Conservation (phyloP, 2,329 filamentous ascomycete species). For the Aspergillus melleus region DNA sequence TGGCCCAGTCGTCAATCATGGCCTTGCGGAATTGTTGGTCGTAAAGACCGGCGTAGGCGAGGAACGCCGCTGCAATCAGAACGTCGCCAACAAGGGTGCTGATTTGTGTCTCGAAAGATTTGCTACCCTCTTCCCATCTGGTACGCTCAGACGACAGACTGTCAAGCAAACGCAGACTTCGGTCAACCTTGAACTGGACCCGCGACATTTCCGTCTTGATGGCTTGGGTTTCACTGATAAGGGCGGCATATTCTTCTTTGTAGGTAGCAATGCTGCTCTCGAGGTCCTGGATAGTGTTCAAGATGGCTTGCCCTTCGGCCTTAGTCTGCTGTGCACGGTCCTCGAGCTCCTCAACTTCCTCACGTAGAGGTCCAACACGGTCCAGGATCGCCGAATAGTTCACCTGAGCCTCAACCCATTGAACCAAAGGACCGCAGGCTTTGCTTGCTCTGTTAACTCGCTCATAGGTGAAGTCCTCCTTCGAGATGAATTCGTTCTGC, state of each 20-base stretch:
- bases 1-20: slow-evolving; percentile 97
- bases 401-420: slow-evolving; percentile 96
- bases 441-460: slow-evolving; percentile 95
- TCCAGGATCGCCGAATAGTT: slow-evolving; percentile 97
- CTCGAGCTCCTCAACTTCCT: slow-evolving; percentile 84
- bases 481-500: slow-evolving; percentile 87
- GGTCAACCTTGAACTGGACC: slow-evolving; percentile 96
- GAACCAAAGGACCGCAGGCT: slow-evolving; percentile 92
- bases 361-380: slow-evolving; percentile 84
- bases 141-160: slow-evolving; percentile 90
- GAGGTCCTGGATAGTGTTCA: slow-evolving; percentile 79
- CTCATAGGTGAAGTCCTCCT: slow-evolving; percentile 94
- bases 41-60: slow-evolving; percentile 95
- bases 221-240: slow-evolving; percentile 95
- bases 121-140: slow-evolving; percentile 96
- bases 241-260: slow-evolving; percentile 91
- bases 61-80: slow-evolving; percentile 91
- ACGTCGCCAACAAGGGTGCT: slow-evolving; percentile 95
- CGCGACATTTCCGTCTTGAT: slow-evolving; percentile 97
- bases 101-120: slow-evolving; percentile 97
- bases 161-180: slow-evolving; percentile 90
- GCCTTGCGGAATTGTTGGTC: slow-evolving; percentile 97
- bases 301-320: slow-evolving; percentile 86
- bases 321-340: slow-evolving; percentile 88
- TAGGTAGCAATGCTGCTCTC: slow-evolving; percentile 91